phyloP scores from a whole-genome alignment of 1,284 basidiomycete species.

The Trichosporon ovoides region DNA sequence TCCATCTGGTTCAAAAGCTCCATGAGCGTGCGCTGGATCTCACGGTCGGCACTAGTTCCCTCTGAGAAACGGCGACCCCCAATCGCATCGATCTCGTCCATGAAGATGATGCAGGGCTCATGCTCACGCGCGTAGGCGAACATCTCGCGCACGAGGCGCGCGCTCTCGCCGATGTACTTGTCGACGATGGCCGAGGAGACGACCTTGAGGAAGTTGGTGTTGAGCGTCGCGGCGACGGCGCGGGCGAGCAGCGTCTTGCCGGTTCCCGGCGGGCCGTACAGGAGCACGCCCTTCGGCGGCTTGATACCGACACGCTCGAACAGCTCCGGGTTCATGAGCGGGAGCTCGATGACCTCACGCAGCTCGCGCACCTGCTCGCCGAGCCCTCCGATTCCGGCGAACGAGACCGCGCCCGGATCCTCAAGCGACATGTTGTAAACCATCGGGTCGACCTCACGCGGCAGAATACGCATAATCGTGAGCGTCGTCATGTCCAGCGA shows the following conservation, averaged over 20 bases:
- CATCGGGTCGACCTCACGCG: conserved; percentile 93
- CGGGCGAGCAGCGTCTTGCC: conserved; percentile 94
- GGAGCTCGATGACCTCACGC: conserved; percentile 95
- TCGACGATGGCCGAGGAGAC: conserved; percentile 99
- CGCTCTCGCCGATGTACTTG: conserved; percentile 98
- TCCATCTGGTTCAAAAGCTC: conserved; percentile 99
- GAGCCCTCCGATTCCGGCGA: conserved; percentile 95
- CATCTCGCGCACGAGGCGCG: conserved; percentile 93
- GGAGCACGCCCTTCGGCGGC: conserved; percentile 92
- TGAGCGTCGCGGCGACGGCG: conserved; percentile 90
- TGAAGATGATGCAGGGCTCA: conserved; percentile 73
- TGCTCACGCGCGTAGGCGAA: conserved; percentile 96
- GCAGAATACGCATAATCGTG: conserved; percentile 97
- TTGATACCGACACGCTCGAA: conserved; percentile 94
- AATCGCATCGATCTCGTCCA: conserved; percentile 92
- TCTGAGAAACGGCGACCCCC: conserved; percentile 95
- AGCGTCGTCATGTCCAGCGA: conserved; percentile 99
- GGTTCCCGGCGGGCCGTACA: conserved; percentile 92
- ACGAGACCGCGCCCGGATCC: conserved; percentile 90
- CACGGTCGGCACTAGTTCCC: conserved; percentile 95
- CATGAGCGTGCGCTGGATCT: conserved; percentile 98
- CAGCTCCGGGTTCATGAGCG: conserved; percentile 89
- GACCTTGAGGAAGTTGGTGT: conserved; percentile 97
- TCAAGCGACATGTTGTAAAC: conserved; percentile 99
- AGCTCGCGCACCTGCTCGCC: conserved; percentile 94